These are phyloP conservation scores for Ascocoryne sarcoides DNA, from an alignment of 2,329 filamentous ascomycete species.

Conservation along the genomic window DNA sequence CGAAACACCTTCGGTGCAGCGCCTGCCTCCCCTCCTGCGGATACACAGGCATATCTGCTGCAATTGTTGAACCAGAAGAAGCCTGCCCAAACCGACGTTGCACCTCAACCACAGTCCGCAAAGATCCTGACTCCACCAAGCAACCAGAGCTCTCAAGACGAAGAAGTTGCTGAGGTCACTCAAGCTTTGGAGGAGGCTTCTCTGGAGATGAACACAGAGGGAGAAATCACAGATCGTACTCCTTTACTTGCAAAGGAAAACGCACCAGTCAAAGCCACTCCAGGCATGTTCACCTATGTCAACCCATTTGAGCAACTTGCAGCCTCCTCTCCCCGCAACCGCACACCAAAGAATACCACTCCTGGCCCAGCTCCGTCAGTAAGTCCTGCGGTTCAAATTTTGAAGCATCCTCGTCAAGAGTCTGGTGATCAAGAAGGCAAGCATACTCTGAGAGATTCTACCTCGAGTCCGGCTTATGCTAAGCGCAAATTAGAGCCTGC, in stretches of 20 bases:
- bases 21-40: constrained; percentile 46
- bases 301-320: constrained; percentile 66
- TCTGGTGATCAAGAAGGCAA: constrained; percentile 25
- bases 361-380: constrained; percentile 31
- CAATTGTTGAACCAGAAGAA: constrained; percentile 76
- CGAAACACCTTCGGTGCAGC: constrained; percentile 32
- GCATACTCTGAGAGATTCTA: constrained; percentile 18
- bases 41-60: constrained; percentile 79
- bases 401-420: constrained; percentile 26
- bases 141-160: constrained; percentile 29
- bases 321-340: constrained; percentile 54
- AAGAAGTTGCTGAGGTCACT: constrained; percentile 30
- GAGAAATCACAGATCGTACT: constrained; percentile 14
- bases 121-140: constrained; percentile 31
- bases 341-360: constrained; percentile 37
- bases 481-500: constrained; percentile 24
- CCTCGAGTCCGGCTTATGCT: constrained; percentile 20
- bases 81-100: constrained; percentile 46
- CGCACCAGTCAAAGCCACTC: constrained; percentile 14
- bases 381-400: constrained; percentile 25
- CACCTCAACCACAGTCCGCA: constrained; percentile 19
- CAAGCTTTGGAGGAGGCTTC: constrained; percentile 37
- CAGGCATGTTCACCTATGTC: constrained; percentile 54
- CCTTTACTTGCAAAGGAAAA: constrained; percentile 19
- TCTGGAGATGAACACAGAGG: constrained; percentile 31